Evolutionary conservation across 495 filamentous ascomycete species (phyloP), one percentile per base, ranked within the genome.

Genomic region (Trichoderma orchidacearum): DNA sequence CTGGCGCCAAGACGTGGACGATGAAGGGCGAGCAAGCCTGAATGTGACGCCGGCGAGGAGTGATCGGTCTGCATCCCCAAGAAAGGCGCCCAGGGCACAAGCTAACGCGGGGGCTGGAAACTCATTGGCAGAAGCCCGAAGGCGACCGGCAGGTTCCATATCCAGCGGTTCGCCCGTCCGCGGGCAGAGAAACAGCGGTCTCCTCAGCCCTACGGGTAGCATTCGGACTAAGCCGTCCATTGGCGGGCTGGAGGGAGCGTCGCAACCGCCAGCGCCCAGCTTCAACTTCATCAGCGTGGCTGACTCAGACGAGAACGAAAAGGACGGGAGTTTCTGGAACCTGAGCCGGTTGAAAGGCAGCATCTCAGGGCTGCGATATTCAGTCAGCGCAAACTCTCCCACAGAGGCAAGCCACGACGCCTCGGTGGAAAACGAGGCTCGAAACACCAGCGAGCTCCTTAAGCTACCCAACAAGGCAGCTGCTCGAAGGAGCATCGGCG

Each of bases 1-100:
- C 54, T 97, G 92, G 92, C 85, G 92, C 13, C 89, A 92, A 62
- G 89, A 84, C 30, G 77, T 90, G 56, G 81, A 76, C 36, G 58
- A 69, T 18, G 62, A 66, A 1, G 59, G 64, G 31, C 38, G 60
- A 8, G 56, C 68, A 12, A 64, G 63, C 21, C 60, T 63, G 30
- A 63, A 61, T 0, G 51, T 54, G 5, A 71, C 71, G 7, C 66
- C 71, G 2, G 57, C 70, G 25, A 65, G 67, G 11, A 74, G 69
- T 56, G 75, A 77, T 59, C 68, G 76, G n/a, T 78, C 75, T 0
- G 54, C 73, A 0, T 78, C 75, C 32, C 78, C 78, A 1, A 68
- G 59, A n/a, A 78, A 78, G 55, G 62, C 70, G 17, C 59, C 56
- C 30, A 56, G 66, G 15, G 64, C 71, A 1, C 68, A 71, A 12